Evolutionary conservation across 805 yeast species (phyloP), one percentile per base, ranked within the genome.

Genomic region (Candida vartiovaarae): DNA sequence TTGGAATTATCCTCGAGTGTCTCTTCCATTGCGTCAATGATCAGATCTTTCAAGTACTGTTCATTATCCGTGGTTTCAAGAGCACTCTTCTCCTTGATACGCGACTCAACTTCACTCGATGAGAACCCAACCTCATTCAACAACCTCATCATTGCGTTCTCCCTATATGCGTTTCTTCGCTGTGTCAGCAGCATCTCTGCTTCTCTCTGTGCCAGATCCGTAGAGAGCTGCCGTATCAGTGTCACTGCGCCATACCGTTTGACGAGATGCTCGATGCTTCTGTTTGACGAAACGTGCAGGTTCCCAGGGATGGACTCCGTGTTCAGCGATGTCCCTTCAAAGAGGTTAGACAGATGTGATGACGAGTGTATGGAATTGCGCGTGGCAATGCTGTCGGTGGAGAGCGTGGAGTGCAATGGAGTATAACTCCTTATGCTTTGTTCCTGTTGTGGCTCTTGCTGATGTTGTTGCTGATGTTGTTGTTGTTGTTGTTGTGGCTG

Each of bases 161-260:
- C 73, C 23, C 65, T 52, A 23, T 48, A 40, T 40, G 67, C 61
- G 44, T 61, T 58, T 33, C 59, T 59, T 55, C 51, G 45, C 8
- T 72, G 60, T 33, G 66, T 49, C 20, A 71, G 50, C 3, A 67
- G 59, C 36, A 74, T 59, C 49, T 74, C 76, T 1, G 71, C 63
- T 42, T 75, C 79, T 32, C 75, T 63, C 32, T 62, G 59, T 1
- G 76, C 72, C 47, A 76, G 53, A 42, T 76, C 80, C 2, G 63
- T 48, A 0, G 78, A 71, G 20, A 76, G 55, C 49, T 74, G 80
- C 33, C 72, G 61, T 4, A 76, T 65, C 25, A 75, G 62, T 1
- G 51, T 52, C 6, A 60, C 50, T 1, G 62, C 59, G 4, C 72
- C 70, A 40, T 61, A 57, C 8, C 66, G 49, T 6, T 54, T 56